Percentiles rank a stretch among this genome's conserved stretches.
Conservation (phyloP, 1,284 basidiomycete species). For the Cystobasidium pallidum region DNA sequence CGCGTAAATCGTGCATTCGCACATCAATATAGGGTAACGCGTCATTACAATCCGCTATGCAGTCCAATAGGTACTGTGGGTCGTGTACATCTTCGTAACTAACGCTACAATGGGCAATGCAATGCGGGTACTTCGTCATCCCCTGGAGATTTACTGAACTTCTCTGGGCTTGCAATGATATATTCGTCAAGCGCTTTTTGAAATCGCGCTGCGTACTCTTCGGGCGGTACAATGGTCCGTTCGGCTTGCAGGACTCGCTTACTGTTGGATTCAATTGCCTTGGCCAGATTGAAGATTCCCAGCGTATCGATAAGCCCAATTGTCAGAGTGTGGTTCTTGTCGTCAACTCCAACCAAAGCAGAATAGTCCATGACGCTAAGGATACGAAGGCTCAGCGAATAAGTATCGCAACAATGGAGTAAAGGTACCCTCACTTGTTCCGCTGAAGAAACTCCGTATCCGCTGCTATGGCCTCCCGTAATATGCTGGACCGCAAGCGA, state of each 20-base stretch:
- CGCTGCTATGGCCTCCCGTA: constrained; percentile 17
- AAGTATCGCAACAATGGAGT: background rate
- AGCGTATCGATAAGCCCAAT: constrained; percentile 35
- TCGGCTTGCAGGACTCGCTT: constrained; percentile 28
- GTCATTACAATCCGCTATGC: background rate
- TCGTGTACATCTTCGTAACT: background rate
- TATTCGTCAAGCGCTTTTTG: constrained; percentile 27
- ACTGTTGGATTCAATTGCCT: constrained; percentile 30
- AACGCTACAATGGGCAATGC: constrained; percentile 23
- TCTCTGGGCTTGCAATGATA: constrained; percentile 33
- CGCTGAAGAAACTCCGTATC: constrained; percentile 33
- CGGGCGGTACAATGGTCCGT: constrained; percentile 29
- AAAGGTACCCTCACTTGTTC: constrained; percentile 9
- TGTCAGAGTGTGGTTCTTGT: constrained; percentile 15
- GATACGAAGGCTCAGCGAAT: background rate
- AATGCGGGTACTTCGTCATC: constrained; percentile 20
- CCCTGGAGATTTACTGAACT: constrained; percentile 30
- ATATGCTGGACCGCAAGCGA: background rate
- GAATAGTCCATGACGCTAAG: constrained; percentile 36
- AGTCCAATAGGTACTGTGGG: background rate
- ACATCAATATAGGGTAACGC: too few species aligned
- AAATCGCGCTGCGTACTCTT: constrained; percentile 35
- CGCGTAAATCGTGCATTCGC: constrained; percentile 1
- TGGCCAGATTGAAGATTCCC: constrained; percentile 33
- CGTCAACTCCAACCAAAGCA: constrained; percentile 31